Evolutionary conservation across 768 basidiomycete species (phyloP), one percentile per base, ranked within the genome.

Genomic region (Terana coerulea): DNA sequence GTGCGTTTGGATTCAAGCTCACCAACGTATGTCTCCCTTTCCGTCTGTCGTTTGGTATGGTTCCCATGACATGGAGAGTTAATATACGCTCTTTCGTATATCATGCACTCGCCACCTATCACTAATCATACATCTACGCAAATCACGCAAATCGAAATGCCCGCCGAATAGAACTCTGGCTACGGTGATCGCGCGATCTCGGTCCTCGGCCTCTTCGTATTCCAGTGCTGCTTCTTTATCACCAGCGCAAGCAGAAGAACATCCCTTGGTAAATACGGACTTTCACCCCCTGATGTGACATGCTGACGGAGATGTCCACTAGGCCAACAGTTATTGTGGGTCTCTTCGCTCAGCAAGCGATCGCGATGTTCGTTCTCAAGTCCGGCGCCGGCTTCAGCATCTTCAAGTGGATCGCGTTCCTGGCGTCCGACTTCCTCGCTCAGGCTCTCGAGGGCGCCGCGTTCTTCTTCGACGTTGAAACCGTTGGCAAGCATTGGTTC

Each of bases 291-390:
- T n/a, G 36, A 14, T n/a, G 15, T n/a, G 36, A 37, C 17, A 7
- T 40, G 21, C 9, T 40, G 17, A 21, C 21, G 5, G 39, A 40
- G 15, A 5, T 15, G 21, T 11, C 12, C 15, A 6, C 2, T 36
- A 87, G 86, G 88, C 86, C 81, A 12, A 92, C 91, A n/a, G 80
- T 93, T 60, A 83, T 94, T 51, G 84, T 91, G 42, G 93, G 93
- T 17, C 72, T 95, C 17, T 84, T 93, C 68, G 59, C 86, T 36
- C 93, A 97, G 64, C 91, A 94, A 71, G 80, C 73, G 15, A 80
- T 95, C 40, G 93, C 93, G 1, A 75, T 95, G 37, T 93, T 95
- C 65, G 93, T 95, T 29, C 78, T 97, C 61, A 94, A 93, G 72
- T 79, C 84, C 11, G 71, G 72, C 39, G 91, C 91, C 39, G 93